These are phyloP conservation scores for Apophysomyces elegans DNA, from an alignment of 371 early-diverging fungal genomes.

Conservation along the genomic window DNA sequence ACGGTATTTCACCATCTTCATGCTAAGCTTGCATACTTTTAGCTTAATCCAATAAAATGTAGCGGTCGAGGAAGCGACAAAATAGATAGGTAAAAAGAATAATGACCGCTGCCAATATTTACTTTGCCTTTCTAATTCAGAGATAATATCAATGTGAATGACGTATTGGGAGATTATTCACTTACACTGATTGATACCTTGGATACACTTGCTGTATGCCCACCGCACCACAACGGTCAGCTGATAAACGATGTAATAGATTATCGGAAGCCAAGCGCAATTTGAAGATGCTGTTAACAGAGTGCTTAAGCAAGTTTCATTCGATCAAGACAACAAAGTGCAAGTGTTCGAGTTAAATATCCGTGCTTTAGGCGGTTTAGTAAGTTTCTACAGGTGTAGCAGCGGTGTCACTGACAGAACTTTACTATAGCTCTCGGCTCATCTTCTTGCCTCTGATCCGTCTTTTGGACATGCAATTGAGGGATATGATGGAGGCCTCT, in stretches of 20 bases:
- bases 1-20: not conserved
- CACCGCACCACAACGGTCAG: not conserved
- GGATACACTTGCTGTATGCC: constrained; percentile 81
- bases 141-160: constrained; percentile 74
- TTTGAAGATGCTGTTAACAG: constrained; percentile 77
- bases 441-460: constrained; percentile 81
- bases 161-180: constrained; percentile 91
- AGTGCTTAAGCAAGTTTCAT: constrained; percentile 69
- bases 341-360: constrained; percentile 96
- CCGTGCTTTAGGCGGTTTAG: constrained; percentile 87
- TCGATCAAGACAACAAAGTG: constrained; percentile 85
- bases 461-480: constrained; percentile 53
- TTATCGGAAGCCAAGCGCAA: constrained; percentile 68
- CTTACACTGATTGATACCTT: constrained; percentile 90
- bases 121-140: constrained; percentile 26
- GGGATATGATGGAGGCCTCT: constrained; percentile 78
- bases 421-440: constrained; percentile 72
- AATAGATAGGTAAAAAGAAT: constrained; percentile 59
- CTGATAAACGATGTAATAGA: constrained; percentile 32
- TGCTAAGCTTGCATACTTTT: constrained; percentile 8
- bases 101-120: not conserved
- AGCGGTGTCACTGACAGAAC: not conserved
- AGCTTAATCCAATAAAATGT: constrained; percentile 87
- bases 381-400: constrained; percentile 29
- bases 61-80: constrained; percentile 80